Evolutionary conservation across 2,329 filamentous ascomycete genomes (phyloP), one percentile per base, ranked within the genome.

Genomic region (Cadophora gregata): DNA sequence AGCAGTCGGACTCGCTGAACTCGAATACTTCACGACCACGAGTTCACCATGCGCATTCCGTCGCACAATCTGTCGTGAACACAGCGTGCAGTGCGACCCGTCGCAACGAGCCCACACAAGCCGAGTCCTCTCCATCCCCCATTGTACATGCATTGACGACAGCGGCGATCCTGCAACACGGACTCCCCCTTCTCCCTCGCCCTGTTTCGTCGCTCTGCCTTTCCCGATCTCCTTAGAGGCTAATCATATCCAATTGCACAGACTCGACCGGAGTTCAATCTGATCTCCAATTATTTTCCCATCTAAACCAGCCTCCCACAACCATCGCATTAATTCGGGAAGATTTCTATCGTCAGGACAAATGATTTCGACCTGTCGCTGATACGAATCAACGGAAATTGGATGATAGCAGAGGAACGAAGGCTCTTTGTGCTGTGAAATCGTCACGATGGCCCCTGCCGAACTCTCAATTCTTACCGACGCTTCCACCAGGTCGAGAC

Each of bases 401-500:
- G 38, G 58, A 36, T 24, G 45, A 38, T 27, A 38, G 31, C 45
- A 31, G 36, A 48, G 25, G 24, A 45, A 45, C 50, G 56, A 65
- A 21, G 10, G 3, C 27, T 16, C 42, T 36, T 31, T 53, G 61
- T 31, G 25, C n/a, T 33, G 33, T 42, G 21, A 59, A 55, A 58
- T 45, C n/a, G 38, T 58, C 53, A 66, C 56, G 25, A 75, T 74
- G 72, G 67, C 70, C 31, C 68, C 72, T 64, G 36, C 70, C 25
- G 73, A 75, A 33, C 56, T 72, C 31, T 50, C 67, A 12, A 59
- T 67, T 33, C 62, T 70, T 31, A 63, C 63, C 55, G 66, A 62
- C 19, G 21, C 62, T 19, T 64, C 63, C 38, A 66, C 67, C 33
- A 67, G 72, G 48, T 29, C 61, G 36, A 68, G 56, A 29, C 67